Evolutionary conservation across 148 eudicot genomes (phyloP), one percentile per base, ranked within the genome.

Genomic region (Heliosperma pusillum): DNA sequence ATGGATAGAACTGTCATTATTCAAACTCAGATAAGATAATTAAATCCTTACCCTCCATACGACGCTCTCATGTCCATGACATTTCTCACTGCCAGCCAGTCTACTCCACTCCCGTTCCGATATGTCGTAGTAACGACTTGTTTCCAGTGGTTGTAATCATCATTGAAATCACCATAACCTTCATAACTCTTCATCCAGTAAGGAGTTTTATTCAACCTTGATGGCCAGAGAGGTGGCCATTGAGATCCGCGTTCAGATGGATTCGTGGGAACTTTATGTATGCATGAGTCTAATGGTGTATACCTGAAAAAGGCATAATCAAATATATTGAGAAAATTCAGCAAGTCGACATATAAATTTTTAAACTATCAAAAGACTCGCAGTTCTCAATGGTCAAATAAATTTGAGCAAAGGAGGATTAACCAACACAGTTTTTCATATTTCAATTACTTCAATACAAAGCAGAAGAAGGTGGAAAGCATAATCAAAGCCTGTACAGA

Each of bases 41-140:
- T 9, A 59, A 50, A 42, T 56, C 61, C 87, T 80, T 84, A 90
- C 95, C 95, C 95, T 84, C 95, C 95, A 78, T 90, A 90, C 52
- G 82, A 65, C 74, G 95, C 90, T 60, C 78, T 88, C 95, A 88
- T 90, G 83, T 90, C 95, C 95, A 90, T 90, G 74, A 87, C 86
- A 81, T 90, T 90, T 80, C 95, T 88, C 72, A 90, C 86, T 2
- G 82, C 67, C 63, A 86, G 71, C 95, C 90, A 88, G 61, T 77
- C 82, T 22, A 90, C 84, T 79, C 95, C 95, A 80, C 87, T 69
- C 26, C 87, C 92, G 75, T 81, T 82, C 74, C 87, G 10, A 82
- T 90, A 90, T 69, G 90, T 87, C 59, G 75, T 78, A 55, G 81
- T 67, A 57, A 87, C 81, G 62, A 88, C 81, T 24, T 74, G 76